Evolutionary conservation across 345 rosid genomes (phyloP), one percentile per base, ranked within the genome.

Genomic region (Eucalyptus regnans): DNA sequence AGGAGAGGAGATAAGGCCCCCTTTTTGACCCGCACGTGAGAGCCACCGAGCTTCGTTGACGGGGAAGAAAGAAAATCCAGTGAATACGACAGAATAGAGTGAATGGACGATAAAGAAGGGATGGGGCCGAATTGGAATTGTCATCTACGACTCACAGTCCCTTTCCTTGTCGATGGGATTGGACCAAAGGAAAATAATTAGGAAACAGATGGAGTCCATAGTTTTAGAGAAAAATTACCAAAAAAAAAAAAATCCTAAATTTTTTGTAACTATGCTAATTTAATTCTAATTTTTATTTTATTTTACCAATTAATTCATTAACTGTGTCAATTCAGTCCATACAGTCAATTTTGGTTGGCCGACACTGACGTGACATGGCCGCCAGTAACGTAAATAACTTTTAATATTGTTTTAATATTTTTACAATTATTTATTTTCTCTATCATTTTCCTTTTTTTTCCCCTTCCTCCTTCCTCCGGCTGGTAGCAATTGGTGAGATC

Each of bases 321-420:
- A 33, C 18, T 16, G 0, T 71, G 22, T 3, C 5, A 5, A 37
- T 71, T 1, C 6, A 37, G 0, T 17, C 0, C 10, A 33, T 17
- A 7, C 0, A 0, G 1, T 1, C 7, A 33, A 68, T 33, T 68
- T 68, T 71, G 8, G 0, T 20, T 6, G 7, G 9, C 1, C 0
- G 1, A 3, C 23, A 52, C 56, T 1, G 0, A 17, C 0, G 0
- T 18, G 23, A 7, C 25, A 52, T 52, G 10, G 1, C 0, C 12
- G 14, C 27, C 0, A 23, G 0, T 9, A 56, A 4, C 6, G 0
- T 23, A 56, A 56, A 56, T 56, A 56, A 56, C 6, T 56, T 56
- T 23, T 56, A 25, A 23, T 56, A 23, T 52, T 52, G 0, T 8
- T 52, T 18, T 52, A 20, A 52, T 52, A 7, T 52, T 52, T 52